Evolutionary conservation across 495 filamentous ascomycete genomes (phyloP).

Genomic region (Pseudomonodictys pantanalensis): DNA sequence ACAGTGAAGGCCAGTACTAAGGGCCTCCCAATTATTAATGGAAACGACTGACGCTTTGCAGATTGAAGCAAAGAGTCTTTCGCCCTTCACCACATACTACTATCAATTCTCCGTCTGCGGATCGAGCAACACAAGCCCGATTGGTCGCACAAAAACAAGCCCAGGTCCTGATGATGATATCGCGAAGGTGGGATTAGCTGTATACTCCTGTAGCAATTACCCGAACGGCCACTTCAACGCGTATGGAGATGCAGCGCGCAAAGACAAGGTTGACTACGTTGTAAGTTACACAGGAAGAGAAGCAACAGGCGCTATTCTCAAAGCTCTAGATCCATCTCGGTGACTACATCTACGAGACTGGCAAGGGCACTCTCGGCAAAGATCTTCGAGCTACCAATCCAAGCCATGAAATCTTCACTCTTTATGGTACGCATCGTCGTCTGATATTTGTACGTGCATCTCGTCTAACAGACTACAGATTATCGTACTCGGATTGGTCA

Average conservation of each 20-base stretch:
- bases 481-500: constrained; percentile 61
- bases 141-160: constrained; percentile 44
- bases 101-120: constrained; percentile 44
- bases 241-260: constrained; percentile 62
- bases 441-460: background rate
- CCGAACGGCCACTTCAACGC: constrained; percentile 62
- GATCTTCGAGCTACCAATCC: constrained; percentile 18
- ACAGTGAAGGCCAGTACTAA: constrained; percentile 55
- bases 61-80: constrained; percentile 58
- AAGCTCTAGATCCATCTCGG: constrained; percentile 51
- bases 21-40: background rate
- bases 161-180: constrained; percentile 37
- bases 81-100: constrained; percentile 59
- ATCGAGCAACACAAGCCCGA: constrained; percentile 38
- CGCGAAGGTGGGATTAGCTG: constrained; percentile 38
- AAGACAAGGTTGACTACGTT: constrained; percentile 66
- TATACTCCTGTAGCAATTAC: constrained; percentile 45
- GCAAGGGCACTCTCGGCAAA: constrained; percentile 48
- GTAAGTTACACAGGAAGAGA: background rate
- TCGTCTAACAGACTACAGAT: constrained; percentile 38
- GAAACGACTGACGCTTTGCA: background rate
- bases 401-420: constrained; percentile 39
- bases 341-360: constrained; percentile 68
- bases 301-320: background rate
- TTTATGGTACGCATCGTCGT: constrained; percentile 37